Base-by-base conservation (phyloP, 257 asterid genomes). In the Euphrasia confusa region DNA sequence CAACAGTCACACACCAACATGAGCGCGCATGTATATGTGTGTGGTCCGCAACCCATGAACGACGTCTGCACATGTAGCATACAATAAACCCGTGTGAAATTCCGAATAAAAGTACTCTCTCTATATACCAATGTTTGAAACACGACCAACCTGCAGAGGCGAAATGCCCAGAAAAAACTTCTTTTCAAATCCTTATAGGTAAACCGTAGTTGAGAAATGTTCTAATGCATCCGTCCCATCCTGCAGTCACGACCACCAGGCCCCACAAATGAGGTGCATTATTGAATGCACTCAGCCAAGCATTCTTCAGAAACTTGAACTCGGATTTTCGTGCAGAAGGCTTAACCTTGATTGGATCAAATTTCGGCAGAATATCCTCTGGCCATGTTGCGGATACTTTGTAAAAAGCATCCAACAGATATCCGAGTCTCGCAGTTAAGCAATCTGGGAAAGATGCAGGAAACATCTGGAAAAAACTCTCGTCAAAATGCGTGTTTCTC, bases 161-260 rank as follows among this genome's bases (percentile, higher is more conserved):
- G 10, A 35, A 35, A 37, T 37, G 27, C 24, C 24, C 24, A n/a
- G 24, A 21, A 61, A 27, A 6, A 15, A 44, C 7, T 2, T n/a
- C 12, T 18, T 60, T 60, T 89, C 85, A 86, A 61, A 86, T 78
- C 42, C 88, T 80, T 9, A 86, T 67, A 7, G 95, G 97, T 72
- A 89, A 69, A 47, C 95, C 95, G 48, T 89, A 79, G 27, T 89
- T 89, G 58, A 89, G 94, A 79, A 86, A 89, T 28, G 97, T 86
- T 65, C 89, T 78, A 56, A 89, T 89, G 71, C 94, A 79, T 11
- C 97, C 97, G 60, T 89, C 97, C 95, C 80, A 84, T 12, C 97
- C 95, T n/a, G 92, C 97, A 15, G 95, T 89, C 2, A 89, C 97
- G 11, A 86, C 69, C 64, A 89, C 97, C 27, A 80, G 84, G 10